These are phyloP conservation scores for Crotalaria pallida DNA, from an alignment of 306 rosid genomes.

Conservation along the genomic window DNA sequence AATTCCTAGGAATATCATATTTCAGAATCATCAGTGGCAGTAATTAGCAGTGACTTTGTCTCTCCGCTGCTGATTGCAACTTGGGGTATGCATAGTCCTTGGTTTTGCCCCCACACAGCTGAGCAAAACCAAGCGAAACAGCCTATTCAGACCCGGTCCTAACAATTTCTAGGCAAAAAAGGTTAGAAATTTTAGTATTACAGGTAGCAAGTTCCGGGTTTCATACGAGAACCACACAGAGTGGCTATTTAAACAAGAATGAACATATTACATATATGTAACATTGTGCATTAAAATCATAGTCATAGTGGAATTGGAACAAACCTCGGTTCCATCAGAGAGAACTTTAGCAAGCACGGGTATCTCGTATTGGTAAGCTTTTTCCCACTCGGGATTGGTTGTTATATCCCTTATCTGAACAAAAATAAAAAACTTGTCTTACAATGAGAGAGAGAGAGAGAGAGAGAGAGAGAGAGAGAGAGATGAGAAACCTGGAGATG, in stretches of 20 bases:
- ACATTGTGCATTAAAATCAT: not conserved
- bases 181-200: too few species aligned
- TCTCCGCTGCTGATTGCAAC: not conserved
- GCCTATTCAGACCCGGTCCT: too few species aligned
- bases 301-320: not conserved
- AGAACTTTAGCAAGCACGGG: conserved; percentile 79
- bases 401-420: conserved; percentile 80
- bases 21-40: not conserved
- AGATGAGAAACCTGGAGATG: conserved; percentile 43
- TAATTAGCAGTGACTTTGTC: not conserved
- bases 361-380: conserved; percentile 82
- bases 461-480: not conserved
- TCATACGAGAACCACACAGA: too few species aligned
- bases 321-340: conserved; percentile 90
- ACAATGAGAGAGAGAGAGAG: not conserved
- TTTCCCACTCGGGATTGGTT: conserved; percentile 75
- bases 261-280: too few species aligned
- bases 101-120: conserved; percentile 75
- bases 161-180: too few species aligned
- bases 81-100: conserved; percentile 40
- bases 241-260: too few species aligned
- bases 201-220: too few species aligned
- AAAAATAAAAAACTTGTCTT: not conserved
- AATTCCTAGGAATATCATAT: not conserved
- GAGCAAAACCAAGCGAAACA: too few species aligned